These are phyloP conservation scores for Hypsizygus marmoreus DNA, from an alignment of 768 basidiomycete species.

Conservation along the genomic window DNA sequence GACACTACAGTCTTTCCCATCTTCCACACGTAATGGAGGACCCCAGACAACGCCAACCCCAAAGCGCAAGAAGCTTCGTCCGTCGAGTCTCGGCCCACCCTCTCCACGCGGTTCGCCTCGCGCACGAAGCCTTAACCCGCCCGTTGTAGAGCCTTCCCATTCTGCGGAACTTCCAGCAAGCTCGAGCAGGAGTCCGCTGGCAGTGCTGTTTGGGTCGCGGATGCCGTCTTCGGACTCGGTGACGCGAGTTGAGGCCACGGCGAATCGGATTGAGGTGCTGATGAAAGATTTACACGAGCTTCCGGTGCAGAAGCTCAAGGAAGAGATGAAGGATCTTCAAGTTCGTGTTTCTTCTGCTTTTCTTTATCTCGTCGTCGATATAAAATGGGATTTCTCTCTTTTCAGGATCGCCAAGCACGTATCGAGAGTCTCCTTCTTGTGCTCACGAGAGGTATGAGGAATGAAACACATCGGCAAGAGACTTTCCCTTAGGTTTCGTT, in stretches of 20 bases:
- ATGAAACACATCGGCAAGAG: constrained; percentile 30
- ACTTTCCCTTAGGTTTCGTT: constrained; percentile 1
- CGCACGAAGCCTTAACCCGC: constrained; percentile 14
- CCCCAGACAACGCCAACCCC: constrained; percentile 22
- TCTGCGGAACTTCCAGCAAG: constrained; percentile 23
- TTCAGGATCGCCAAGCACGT: constrained; percentile 71
- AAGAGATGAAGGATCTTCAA: constrained; percentile 84
- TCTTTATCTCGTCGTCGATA: not conserved
- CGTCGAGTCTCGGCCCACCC: constrained; percentile 19
- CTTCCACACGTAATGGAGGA: constrained; percentile 32
- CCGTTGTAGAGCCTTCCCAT: constrained; percentile 17
- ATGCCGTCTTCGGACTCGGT: constrained; percentile 15
- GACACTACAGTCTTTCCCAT: constrained; percentile 40
- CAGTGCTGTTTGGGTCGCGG: constrained; percentile 43
- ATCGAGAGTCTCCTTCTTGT: constrained; percentile 73
- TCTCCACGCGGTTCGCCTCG: constrained; percentile 26
- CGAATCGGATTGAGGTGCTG: constrained; percentile 59
- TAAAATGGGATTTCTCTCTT: constrained; percentile 1
- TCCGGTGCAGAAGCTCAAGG: constrained; percentile 67
- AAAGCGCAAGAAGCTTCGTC: constrained; percentile 24
- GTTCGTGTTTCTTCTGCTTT: constrained; percentile 42
- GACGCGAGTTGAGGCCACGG: constrained; percentile 43
- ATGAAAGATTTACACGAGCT: constrained; percentile 64
- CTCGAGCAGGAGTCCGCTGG: constrained; percentile 47
- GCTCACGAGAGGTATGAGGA: constrained; percentile 68